phyloP scores from a whole-genome alignment of 768 basidiomycete genomes.

The Boletus pseudopeckii region DNA sequence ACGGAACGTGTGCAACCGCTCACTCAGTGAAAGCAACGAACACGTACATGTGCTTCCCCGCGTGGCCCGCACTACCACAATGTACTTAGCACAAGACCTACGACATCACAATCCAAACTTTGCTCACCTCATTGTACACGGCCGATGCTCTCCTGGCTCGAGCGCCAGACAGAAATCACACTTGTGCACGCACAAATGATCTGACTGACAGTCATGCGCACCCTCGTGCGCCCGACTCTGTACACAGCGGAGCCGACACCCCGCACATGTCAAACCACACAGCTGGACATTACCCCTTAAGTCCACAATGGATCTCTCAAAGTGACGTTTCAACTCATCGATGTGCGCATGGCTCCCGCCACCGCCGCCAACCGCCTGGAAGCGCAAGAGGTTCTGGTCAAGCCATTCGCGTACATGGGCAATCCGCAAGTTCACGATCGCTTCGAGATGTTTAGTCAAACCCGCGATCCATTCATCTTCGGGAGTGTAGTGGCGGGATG shows the following conservation, averaged over 20 bases:
- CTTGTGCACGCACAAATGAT: conserved; percentile 42
- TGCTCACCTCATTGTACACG: conserved; percentile 49
- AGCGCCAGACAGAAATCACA: conserved; percentile 40
- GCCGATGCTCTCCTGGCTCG: conserved; percentile 29
- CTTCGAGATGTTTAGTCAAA: conserved; percentile 38
- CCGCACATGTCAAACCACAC: conserved; percentile 46
- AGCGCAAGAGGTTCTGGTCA: conserved; percentile 44
- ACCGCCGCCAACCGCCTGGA: conserved; percentile 28
- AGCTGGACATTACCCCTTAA: conserved; percentile 45
- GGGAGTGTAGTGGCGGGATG: conserved; percentile 15
- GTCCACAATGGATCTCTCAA: conserved; percentile 43
- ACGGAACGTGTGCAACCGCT: neutral
- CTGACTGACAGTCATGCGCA: conserved; percentile 48
- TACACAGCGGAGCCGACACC: conserved; percentile 50
- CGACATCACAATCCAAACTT: neutral
- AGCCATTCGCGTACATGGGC: conserved; percentile 52
- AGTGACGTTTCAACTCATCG: conserved; percentile 41
- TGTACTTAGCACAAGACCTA: neutral
- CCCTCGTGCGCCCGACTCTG: conserved; percentile 43
- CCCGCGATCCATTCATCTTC: conserved; percentile 38
- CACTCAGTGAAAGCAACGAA: neutral
- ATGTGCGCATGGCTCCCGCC: conserved; percentile 38
- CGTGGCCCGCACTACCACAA: conserved; percentile 50
- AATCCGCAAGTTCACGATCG: conserved; percentile 41
- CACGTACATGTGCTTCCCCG: conserved; percentile 51